A percentile compares a stretch with the other conserved stretches of the same genome.
phyloP scores from a whole-genome alignment of 805 yeast species.

The Yarrowia phangngaensis region DNA sequence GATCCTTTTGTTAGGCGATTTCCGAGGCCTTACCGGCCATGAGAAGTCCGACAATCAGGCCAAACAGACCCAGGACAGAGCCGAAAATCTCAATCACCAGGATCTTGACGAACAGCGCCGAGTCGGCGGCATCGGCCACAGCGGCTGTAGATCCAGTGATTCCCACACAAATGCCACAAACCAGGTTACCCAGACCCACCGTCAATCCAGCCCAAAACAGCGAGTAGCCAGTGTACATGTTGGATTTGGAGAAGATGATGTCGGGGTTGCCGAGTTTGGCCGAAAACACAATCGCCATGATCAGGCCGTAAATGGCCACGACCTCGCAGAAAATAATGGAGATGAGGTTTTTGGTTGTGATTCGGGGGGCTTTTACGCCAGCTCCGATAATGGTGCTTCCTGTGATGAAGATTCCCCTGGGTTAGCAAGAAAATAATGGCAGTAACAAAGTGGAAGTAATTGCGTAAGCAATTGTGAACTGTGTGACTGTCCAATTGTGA shows the following conservation, averaged over 20 bases:
- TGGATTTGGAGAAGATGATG: constrained; percentile 67
- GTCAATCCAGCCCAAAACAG: constrained; percentile 98
- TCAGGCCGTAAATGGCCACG: constrained; percentile 95
- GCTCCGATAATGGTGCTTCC: constrained; percentile 95
- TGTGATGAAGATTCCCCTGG: constrained; percentile 82
- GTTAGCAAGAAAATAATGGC: constrained; percentile 2
- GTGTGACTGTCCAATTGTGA: too few species aligned
- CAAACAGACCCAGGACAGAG: constrained; percentile 90
- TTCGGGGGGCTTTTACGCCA: constrained; percentile 96
- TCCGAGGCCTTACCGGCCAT: constrained; percentile 96
- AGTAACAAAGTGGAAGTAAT: too few species aligned
- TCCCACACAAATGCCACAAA: constrained; percentile 97
- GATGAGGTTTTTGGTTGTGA: constrained; percentile 93
- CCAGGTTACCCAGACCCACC: constrained; percentile 86
- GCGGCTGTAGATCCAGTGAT: constrained; percentile 99
- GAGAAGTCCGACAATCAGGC: constrained; percentile 93
- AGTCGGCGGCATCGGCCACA: constrained; percentile 94
- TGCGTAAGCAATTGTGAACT: too few species aligned
- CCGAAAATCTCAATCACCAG: constrained; percentile 97
- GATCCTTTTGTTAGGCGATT: constrained; percentile 47
- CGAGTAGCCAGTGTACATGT: constrained; percentile 90
- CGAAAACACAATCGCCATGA: constrained; percentile 95
- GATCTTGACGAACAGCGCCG: constrained; percentile 89
- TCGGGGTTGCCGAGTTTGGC: constrained; percentile 70
- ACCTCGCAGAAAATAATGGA: constrained; percentile 98